Evolutionary conservation across 2,329 filamentous ascomycete genomes (phyloP), one percentile per base, ranked within the genome.

Genomic region (Hypoxylon sp.): DNA sequence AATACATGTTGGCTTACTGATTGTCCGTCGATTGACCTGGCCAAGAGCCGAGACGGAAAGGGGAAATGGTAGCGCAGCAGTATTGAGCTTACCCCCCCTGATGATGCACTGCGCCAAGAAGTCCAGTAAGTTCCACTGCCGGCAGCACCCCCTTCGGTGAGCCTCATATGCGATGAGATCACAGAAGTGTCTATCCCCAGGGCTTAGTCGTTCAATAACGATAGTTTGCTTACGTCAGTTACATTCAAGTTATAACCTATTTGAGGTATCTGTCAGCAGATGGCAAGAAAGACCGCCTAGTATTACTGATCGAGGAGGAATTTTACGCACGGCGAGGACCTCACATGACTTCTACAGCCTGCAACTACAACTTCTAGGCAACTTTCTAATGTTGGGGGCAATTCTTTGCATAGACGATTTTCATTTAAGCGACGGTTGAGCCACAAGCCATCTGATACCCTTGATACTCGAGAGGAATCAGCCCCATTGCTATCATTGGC

Each of bases 211-310:
- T 63, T 35, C 19, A 24, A 29, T 46, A 19, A 44, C 24, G 39
- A 26, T 19, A 42, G 22, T 22, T 17, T 8, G 53, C 64, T 67
- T 67, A 67, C 59, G 59, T 67, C 54, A 63, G 29, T 42, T 19
- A 33, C 29, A 17, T 31, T 13, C n/a, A 14, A 8, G 17, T 54
- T 37, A 47, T 33, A 22, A 59, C 17, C 39, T 33, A 39, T 53
- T 37, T 13, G 53, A 48, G 47, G 24, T 26, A 24, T 50, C 9
- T 39, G 54, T 63, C 59, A 63, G 64, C 59, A 24, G 14, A 24
- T 29, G 33, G 29, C 13, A 22, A 51, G 44, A 39, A 31, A 35
- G n/a, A 29, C 26, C 39, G 10, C 29, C 17, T 19, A 24, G 52
- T 62, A 46, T 29, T 51, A 37, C 29, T 37, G 19, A 19, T 48